Base-by-base conservation (phyloP, 345 rosid genomes). In the Excoecaria cochinchinensis region DNA sequence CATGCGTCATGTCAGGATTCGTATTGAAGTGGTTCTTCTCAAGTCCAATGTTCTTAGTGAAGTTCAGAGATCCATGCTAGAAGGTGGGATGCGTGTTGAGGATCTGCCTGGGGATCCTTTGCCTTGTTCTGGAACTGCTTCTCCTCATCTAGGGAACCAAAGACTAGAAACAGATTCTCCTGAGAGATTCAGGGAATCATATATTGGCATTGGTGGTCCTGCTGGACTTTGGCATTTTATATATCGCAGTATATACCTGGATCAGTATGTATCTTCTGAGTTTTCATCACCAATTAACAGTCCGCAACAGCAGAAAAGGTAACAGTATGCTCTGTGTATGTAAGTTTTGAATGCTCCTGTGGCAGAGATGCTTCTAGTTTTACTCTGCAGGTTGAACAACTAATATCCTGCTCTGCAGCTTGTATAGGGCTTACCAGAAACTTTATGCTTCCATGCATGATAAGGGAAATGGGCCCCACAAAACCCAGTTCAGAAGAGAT, bases 161-260 rank as follows among this genome's bases (percentile, higher is more conserved):
- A 85, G 78, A 67, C 79, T 48, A 59, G 75, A 82, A 40, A 81
- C 88, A 24, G 80, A 89, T 76, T 84, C 84, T 79, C 86, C 85
- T 52, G 90, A 88, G 67, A 80, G 82, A 81, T 53, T 80, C 65
- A 82, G 75, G 64, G 92, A 93, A 62, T 79, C 89, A 16, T 77
- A 76, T 81, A 81, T 80, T 71, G 95, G 97, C 69, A 83, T 87
- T 19, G 98, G 99, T 73, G 99, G 97, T 71, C 97, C 97, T 60
- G 90, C 90, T 68, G 99, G 98, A 81, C 89, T 96, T 48, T 93
- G 98, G 98, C 97, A 96, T 89, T 96, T 96, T 85, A 90, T 96
- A 52, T 96, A 96, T 72, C 98, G 95, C 70, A 96, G 99, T 78
- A 85, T 92, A 76, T 92, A 87, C 87, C 86, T 96, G 83, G 97